These are phyloP conservation scores for Annulohypoxylon bovei DNA, from an alignment of 495 filamentous ascomycete genomes.

Conservation along the genomic window DNA sequence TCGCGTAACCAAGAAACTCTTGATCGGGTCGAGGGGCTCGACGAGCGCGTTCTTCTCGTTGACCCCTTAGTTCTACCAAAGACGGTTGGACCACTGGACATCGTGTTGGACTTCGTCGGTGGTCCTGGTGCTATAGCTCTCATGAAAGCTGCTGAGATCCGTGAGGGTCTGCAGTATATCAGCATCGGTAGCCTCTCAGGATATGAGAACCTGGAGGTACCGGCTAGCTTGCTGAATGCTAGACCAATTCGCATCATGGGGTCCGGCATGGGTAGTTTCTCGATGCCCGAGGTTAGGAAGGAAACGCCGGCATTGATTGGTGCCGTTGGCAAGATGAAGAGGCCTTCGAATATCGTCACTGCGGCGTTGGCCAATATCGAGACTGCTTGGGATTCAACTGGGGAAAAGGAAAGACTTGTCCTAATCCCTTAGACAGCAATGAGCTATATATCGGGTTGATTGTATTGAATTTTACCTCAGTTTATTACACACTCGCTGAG, in stretches of 20 bases:
- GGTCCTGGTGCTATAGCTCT: neutral
- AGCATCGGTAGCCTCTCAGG: neutral
- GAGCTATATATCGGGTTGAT: neutral
- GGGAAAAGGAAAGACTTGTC: neutral
- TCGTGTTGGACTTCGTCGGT: slow-evolving; percentile 26
- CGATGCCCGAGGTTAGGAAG: neutral
- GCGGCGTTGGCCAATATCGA: neutral
- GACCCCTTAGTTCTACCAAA: slow-evolving; percentile 39
- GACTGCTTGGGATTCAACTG: neutral
- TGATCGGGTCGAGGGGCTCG: slow-evolving; percentile 44
- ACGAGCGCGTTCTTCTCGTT: slow-evolving; percentile 45
- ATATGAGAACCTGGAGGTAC: neutral
- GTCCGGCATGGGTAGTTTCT: neutral
- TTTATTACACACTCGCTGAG: neutral
- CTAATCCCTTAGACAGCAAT: neutral
- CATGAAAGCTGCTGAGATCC: neutral
- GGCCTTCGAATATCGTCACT: slow-evolving; percentile 2
- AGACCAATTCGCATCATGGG: neutral
- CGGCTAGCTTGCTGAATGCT: neutral
- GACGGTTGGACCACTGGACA: slow-evolving; percentile 37
- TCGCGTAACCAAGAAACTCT: slow-evolving; percentile 44
- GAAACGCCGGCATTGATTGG: neutral
- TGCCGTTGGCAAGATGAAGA: neutral
- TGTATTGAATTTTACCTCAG: neutral
- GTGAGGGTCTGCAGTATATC: neutral